Conservation (phyloP, 192 early-diverging fungal genomes). For the Coemansia sp. region DNA sequence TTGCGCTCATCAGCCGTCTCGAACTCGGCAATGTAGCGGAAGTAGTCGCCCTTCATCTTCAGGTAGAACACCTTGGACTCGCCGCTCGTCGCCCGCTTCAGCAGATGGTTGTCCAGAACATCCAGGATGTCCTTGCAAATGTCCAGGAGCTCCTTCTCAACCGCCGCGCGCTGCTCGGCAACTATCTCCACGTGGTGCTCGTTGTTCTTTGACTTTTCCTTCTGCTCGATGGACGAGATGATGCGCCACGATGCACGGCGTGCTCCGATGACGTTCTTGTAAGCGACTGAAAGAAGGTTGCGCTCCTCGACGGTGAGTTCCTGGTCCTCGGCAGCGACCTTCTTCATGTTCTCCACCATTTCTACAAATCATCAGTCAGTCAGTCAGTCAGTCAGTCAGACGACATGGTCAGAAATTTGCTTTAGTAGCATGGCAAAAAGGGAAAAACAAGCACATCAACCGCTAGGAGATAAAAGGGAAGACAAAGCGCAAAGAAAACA, state of each 20-base stretch:
- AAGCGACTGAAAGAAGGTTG: constrained; percentile 95
- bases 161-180: constrained; percentile 87
- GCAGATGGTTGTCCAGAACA: constrained; percentile 85
- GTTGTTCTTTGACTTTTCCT: constrained; percentile 89
- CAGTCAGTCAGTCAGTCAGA: not conserved
- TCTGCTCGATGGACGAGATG: constrained; percentile 95
- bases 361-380: constrained; percentile 58
- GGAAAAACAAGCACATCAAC: too few species aligned
- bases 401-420: not conserved
- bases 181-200: constrained; percentile 81
- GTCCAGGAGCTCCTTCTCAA: constrained; percentile 90
- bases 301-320: constrained; percentile 95
- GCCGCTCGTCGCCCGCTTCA: constrained; percentile 82
- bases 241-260: constrained; percentile 97
- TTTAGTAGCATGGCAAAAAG: not conserved
- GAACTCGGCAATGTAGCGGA: constrained; percentile 99
- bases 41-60: constrained; percentile 99
- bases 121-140: constrained; percentile 94
- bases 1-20: constrained; percentile 82
- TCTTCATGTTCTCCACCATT: constrained; percentile 80
- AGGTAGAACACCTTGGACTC: constrained; percentile 99
- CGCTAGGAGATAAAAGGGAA: too few species aligned
- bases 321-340: constrained; percentile 60
- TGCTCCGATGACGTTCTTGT: constrained; percentile 98
- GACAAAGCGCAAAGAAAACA: not conserved